These are phyloP conservation scores for Solanum chilense DNA, from an alignment of 257 asterid genomes.

Conservation along the genomic window DNA sequence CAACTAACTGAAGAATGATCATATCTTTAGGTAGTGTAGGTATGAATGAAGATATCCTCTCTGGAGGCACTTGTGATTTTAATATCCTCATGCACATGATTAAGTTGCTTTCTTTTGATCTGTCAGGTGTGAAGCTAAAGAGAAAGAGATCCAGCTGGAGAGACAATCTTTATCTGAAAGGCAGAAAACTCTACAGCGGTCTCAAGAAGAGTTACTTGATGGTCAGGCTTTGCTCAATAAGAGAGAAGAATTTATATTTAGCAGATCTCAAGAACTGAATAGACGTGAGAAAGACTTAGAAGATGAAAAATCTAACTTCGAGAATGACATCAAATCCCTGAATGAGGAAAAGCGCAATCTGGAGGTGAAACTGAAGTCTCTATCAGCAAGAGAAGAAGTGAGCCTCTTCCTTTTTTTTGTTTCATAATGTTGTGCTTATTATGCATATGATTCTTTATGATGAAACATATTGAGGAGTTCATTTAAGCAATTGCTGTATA, in stretches of 20 bases:
- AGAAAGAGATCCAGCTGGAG: slow-evolving; percentile 71
- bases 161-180: slow-evolving; percentile 65
- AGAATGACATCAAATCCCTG: slow-evolving; percentile 39
- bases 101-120: slow-evolving; percentile 2
- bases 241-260: slow-evolving; percentile 66
- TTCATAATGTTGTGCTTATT: slow-evolving; percentile 3
- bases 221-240: slow-evolving; percentile 75
- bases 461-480: not conserved
- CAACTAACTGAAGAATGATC: not conserved
- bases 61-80: not conserved
- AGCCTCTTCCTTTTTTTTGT: not conserved
- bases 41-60: not conserved
- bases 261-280: slow-evolving; percentile 56
- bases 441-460: not conserved
- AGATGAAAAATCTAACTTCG: slow-evolving; percentile 34
- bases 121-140: slow-evolving; percentile 73
- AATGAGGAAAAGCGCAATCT: slow-evolving; percentile 40
- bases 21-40: not conserved
- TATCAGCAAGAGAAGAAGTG: slow-evolving; percentile 85
- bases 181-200: slow-evolving; percentile 64
- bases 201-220: slow-evolving; percentile 70
- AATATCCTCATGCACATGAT: not conserved
- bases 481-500: not conserved
- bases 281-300: slow-evolving; percentile 57
- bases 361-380: slow-evolving; percentile 43